These are phyloP conservation scores for Musa acuminata DNA, from an alignment of 176 grass and related monocot genomes.

Conservation along the genomic window DNA sequence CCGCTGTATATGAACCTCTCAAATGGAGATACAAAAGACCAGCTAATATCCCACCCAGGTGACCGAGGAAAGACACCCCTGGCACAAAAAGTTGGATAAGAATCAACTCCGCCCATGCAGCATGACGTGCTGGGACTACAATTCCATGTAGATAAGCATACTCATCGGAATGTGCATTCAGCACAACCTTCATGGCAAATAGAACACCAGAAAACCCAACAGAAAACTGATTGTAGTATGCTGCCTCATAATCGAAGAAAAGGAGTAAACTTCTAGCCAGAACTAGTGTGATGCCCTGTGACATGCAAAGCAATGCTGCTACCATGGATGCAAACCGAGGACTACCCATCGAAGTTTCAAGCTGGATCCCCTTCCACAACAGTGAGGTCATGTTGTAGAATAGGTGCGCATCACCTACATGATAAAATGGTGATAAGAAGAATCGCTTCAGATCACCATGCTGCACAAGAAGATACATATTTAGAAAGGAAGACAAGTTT, in stretches of 20 bases:
- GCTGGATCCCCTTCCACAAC: conserved; percentile 91
- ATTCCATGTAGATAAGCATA: conserved; percentile 57
- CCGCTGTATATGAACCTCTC: conserved; percentile 33
- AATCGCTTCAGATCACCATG: conserved; percentile 61
- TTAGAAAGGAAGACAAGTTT: not conserved
- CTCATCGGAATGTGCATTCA: conserved; percentile 52
- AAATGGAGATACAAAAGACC: conserved; percentile 65
- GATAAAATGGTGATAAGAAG: conserved; percentile 87
- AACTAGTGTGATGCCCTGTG: conserved; percentile 65
- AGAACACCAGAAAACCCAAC: conserved; percentile 91
- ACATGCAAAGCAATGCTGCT: conserved; percentile 49
- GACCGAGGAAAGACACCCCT: conserved; percentile 60
- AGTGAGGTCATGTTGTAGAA: conserved; percentile 97
- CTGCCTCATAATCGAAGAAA: conserved; percentile 31
- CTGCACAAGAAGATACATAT: conserved; percentile 28
- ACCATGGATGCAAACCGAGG: conserved; percentile 67
- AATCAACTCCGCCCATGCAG: conserved; percentile 79
- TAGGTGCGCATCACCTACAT: conserved; percentile 59
- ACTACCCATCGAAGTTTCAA: conserved; percentile 80
- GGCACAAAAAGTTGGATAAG: conserved; percentile 91
- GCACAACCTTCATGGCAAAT: conserved; percentile 83
- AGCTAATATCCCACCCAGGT: conserved; percentile 78
- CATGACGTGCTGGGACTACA: conserved; percentile 64
- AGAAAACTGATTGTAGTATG: conserved; percentile 53
- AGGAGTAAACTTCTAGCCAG: conserved; percentile 49